Evolutionary conservation across 1,284 basidiomycete species (phyloP), one percentile per base, ranked within the genome.

Genomic region (Trichosporon coremiiforme): DNA sequence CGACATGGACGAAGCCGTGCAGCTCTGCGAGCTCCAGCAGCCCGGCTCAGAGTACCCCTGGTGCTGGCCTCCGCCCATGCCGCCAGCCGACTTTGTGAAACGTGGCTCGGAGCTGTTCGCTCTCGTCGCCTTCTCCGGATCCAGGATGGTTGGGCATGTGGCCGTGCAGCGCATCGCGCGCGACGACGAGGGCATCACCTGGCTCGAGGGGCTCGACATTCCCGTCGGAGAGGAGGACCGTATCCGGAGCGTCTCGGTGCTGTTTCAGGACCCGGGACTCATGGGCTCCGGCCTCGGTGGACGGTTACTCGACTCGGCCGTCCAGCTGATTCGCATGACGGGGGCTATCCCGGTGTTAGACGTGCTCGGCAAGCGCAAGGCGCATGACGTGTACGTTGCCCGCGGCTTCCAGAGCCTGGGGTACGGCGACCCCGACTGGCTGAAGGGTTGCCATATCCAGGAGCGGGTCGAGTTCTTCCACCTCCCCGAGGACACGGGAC

Each of bases 21-120:
- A 33, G 31, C 29, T 62, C 29, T 62, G 57, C 57, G 31, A 62
- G 57, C 29, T 33, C 7, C 57, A 62, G 57, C 57, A 62, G 57
- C 57, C 57, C 29, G 22, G 20, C 15, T 62, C 57, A 13, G 7
- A 17, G 8, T 62, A 62, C 57, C 57, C 57, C 6, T 62, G 57
- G 57, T 62, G 57, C 57, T 62, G 57, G 57, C 57, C 57, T 31
- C 57, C 57, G 29, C 57, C 57, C 17, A 62, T 62, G 57, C 31
- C 57, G 57, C 57, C 57, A 12, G 29, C 57, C 5, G 31, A 62
- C 20, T 62, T 62, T 6, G 22, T 62, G 20, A 33, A 62, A 31
- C 57, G 57, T 4, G 20, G 10, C 2, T 33, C 57, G 4, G 57
- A 62, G 31, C 57, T 62, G 29, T 62, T 62, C 17, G 7, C 31